Base-by-base conservation (phyloP, 73 alveolate species). In the Symbiodinium pilosum region DNA sequence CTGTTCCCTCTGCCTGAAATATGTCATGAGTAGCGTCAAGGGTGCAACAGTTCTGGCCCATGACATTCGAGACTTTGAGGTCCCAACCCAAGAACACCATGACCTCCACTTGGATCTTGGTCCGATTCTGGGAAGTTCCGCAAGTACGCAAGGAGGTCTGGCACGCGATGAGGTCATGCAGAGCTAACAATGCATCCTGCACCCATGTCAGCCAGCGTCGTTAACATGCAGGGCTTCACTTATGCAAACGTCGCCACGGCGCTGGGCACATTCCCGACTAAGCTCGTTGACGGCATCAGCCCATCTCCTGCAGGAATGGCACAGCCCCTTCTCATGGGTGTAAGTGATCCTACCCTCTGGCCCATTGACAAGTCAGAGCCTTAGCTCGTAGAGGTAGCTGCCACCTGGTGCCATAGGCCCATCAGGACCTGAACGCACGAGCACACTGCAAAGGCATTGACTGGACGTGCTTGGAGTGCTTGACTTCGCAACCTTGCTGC, bases 371-470 rank as follows among this genome's bases (percentile, higher is more conserved):
- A n/a, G n/a, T n/a, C n/a, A 3, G 18, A 12, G 87, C 96, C 96
- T 89, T 39, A 89, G 52, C 85, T 89, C 96, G 43, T 68, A 89
- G 86, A 89, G 83, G 56, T 89, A 89, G 96, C 96, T 89, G 75
- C 96, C 96, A 2, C 96, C 96, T 43, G 96, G 96, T 30, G 75
- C 75, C 96, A 89, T 89, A 38, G 96, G 96, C 88, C 96, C 96
- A n/a, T 89, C 75, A 77, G 96, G 96, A 68, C 96, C 96, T 88
- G 14, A 47, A 9, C 21, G 14, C 59, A 47, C 14, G 59, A 14
- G n/a, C n/a, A n/a, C n/a, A n/a, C n/a, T n/a, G n/a, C n/a, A n/a
- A n/a, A n/a, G n/a, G n/a, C n/a, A n/a, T n/a, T n/a, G n/a, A n/a
- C n/a, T n/a, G n/a, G n/a, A n/a, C n/a, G n/a, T n/a, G n/a, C n/a